These are phyloP conservation scores for Penicillium salamii DNA, from an alignment of 495 filamentous ascomycete species.

Conservation along the genomic window DNA sequence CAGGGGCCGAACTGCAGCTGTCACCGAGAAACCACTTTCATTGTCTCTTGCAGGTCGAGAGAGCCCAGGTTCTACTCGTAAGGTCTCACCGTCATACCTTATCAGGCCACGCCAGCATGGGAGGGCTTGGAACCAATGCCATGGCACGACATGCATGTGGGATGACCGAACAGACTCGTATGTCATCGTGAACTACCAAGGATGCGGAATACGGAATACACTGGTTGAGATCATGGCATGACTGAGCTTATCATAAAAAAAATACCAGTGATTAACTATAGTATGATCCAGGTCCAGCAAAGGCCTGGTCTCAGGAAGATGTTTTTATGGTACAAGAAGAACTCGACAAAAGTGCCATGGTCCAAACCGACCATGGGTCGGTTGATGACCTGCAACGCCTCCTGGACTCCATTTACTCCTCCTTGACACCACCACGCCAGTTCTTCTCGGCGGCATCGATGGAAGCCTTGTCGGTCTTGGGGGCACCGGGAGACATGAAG, in stretches of 20 bases:
- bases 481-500: constrained; percentile 70
- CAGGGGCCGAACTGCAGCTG: too few species aligned
- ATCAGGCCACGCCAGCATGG: constrained; percentile 1
- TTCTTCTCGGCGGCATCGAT: constrained; percentile 84
- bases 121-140: constrained; percentile 4
- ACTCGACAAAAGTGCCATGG: not conserved
- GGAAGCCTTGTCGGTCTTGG: constrained; percentile 95
- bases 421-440: constrained; percentile 82
- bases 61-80: too few species aligned
- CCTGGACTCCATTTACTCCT: constrained; percentile 69
- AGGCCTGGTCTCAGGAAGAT: not conserved
- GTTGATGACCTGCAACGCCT: not conserved
- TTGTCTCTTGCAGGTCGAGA: too few species aligned
- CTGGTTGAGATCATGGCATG: too few species aligned
- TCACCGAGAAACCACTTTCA: too few species aligned
- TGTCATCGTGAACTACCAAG: too few species aligned
- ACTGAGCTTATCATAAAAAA: too few species aligned
- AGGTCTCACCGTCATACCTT: not conserved
- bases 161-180: not conserved
- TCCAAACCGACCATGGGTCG: constrained; percentile 3
- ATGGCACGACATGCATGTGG: not conserved
- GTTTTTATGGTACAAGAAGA: constrained; percentile 10
- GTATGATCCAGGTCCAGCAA: not conserved
- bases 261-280: not conserved
- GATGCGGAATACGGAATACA: too few species aligned